These are phyloP conservation scores for Xanthoceras sorbifolium DNA, from an alignment of 345 rosid species.

Conservation along the genomic window DNA sequence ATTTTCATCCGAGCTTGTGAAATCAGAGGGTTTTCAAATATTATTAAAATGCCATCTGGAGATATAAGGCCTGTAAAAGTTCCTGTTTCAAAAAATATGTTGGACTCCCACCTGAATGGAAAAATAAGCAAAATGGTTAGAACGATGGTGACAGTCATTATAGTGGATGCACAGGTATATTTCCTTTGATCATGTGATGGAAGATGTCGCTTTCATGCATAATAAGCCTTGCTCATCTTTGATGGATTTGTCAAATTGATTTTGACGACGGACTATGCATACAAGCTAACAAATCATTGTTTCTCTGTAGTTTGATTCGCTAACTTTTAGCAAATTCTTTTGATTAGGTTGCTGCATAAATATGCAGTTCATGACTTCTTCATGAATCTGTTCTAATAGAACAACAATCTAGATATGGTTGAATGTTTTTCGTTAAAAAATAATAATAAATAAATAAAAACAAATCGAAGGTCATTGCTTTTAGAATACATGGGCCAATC, in stretches of 20 bases:
- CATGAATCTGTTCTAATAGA: background rate
- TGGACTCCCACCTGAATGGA: constrained; percentile 80
- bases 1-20: constrained; percentile 78
- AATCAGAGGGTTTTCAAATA: constrained; percentile 53
- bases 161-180: constrained; percentile 75
- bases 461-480: constrained; percentile 2
- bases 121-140: constrained; percentile 46
- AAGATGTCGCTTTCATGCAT: background rate
- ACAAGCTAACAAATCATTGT: background rate
- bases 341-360: background rate
- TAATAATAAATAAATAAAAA: background rate
- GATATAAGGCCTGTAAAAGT: constrained; percentile 81
- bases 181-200: constrained; percentile 9
- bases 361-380: constrained; percentile 2
- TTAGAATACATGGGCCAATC: background rate
- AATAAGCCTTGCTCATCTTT: background rate
- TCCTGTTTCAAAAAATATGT: constrained; percentile 83
- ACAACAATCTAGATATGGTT: background rate
- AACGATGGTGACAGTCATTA: constrained; percentile 73
- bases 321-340: background rate
- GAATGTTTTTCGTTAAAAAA: background rate
- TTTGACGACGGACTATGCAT: no score
- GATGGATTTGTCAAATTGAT: background rate
- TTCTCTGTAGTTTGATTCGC: background rate
- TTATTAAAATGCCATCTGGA: constrained; percentile 88